Percentiles rank a stretch among this genome's conserved stretches.
Evolutionary conservation across 2,329 filamentous ascomycete species (phyloP).

Genomic region (Botrytis cinerea): DNA sequence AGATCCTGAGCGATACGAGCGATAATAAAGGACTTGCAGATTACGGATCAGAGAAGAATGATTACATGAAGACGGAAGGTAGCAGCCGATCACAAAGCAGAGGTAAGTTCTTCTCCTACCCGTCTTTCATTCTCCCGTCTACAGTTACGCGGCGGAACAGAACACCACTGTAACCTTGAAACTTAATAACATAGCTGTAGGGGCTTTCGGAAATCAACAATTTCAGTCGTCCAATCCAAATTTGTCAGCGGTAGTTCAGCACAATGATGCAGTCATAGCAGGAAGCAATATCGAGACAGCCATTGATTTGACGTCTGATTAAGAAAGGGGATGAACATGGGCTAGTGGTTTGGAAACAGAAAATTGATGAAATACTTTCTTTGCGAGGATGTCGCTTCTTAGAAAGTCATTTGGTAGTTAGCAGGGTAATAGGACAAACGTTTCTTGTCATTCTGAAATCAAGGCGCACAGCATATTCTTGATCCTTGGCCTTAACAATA

Average conservation of each 20-base stretch:
- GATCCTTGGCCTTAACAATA: too few relatives aligned
- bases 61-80: too few relatives aligned
- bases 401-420: background rate
- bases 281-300: too few relatives aligned
- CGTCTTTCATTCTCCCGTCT: background rate
- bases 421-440: background rate
- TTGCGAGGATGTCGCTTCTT: background rate
- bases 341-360: background rate
- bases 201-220: too few relatives aligned
- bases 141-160: background rate
- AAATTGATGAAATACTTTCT: background rate
- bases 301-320: conserved; percentile 9
- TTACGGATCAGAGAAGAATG: background rate
- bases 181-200: conserved; percentile 2
- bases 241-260: background rate
- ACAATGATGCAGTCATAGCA: background rate
- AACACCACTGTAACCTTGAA: background rate
- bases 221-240: background rate
- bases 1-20: too few relatives aligned
- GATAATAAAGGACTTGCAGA: background rate
- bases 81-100: background rate
- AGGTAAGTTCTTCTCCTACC: background rate
- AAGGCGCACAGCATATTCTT: background rate
- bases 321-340: background rate
- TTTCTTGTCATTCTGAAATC: background rate